phyloP scores from a whole-genome alignment of 2,329 filamentous ascomycete species.

The Penicillium sumatraense region DNA sequence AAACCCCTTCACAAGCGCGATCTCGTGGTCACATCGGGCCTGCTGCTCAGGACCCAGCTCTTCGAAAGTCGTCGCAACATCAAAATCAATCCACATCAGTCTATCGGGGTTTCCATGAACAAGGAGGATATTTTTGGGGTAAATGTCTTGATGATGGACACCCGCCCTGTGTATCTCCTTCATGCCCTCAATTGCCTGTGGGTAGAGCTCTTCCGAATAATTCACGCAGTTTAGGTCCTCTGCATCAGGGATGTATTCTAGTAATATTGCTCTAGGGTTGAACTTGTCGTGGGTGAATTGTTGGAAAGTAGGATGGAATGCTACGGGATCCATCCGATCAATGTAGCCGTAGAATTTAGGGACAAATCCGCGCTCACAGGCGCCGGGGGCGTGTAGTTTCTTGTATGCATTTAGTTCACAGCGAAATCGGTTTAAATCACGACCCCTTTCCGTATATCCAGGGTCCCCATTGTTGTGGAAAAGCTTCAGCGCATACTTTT shows the following conservation, averaged over 20 bases:
- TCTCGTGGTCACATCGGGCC: constrained; percentile 14
- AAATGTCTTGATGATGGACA: constrained; percentile 28
- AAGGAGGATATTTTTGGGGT: constrained; percentile 32
- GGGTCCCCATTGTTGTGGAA: constrained; percentile 32
- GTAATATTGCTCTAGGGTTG: constrained; percentile 26
- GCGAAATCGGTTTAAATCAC: constrained; percentile 31
- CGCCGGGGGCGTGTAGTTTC: constrained; percentile 20
- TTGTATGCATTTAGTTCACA: constrained; percentile 28
- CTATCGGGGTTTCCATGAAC: constrained; percentile 13
- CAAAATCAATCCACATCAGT: constrained; percentile 31
- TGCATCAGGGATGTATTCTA: constrained; percentile 32
- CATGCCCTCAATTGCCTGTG: constrained; percentile 23
- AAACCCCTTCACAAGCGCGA: constrained; percentile 11
- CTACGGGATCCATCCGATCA: constrained; percentile 22
- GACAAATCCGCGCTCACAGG: constrained; percentile 24
- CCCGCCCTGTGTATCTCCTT: constrained; percentile 26
- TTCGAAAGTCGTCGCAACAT: constrained; percentile 26
- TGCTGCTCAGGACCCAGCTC: constrained; percentile 2
- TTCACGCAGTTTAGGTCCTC: constrained; percentile 27
- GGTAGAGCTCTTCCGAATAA: constrained; percentile 20
- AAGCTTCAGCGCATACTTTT: too few relatives aligned
- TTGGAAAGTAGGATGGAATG: constrained; percentile 20
- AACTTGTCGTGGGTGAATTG: constrained; percentile 25
- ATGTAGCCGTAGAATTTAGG: constrained; percentile 29
- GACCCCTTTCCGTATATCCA: constrained; percentile 26